A percentile compares a stretch with the other conserved stretches of the same genome.
Evolutionary conservation across 2,329 filamentous ascomycete species (phyloP).

Genomic region (Fulvia fulva): DNA sequence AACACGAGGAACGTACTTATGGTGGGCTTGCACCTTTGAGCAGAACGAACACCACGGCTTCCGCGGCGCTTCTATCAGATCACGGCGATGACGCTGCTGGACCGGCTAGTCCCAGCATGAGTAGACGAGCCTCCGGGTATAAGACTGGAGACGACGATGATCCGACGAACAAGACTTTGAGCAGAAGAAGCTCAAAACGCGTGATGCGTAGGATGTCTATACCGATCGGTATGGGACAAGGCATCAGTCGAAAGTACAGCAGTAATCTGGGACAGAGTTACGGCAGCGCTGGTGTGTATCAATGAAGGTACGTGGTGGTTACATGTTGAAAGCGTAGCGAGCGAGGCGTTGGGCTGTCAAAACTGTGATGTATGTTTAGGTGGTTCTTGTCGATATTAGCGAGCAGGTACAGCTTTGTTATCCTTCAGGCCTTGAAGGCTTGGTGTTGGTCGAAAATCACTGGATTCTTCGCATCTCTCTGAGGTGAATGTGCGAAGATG

Average conservation of each 20-base stretch:
- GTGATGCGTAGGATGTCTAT: constrained; percentile 40
- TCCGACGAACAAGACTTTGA: constrained; percentile 10
- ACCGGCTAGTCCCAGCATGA: constrained; percentile 6
- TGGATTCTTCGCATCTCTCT: too few relatives aligned
- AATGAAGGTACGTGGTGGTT: constrained; percentile 3
- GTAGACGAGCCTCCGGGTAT: constrained; percentile 15
- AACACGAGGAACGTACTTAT: constrained; percentile 31
- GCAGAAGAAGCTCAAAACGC: constrained; percentile 29
- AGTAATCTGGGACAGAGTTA: constrained; percentile 43
- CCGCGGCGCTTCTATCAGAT: constrained; percentile 22
- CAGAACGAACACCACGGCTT: constrained; percentile 30
- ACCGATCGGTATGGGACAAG: constrained; percentile 45
- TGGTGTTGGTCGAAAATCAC: too few relatives aligned
- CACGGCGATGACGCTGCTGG: constrained; percentile 20
- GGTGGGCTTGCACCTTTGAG: constrained; percentile 35
- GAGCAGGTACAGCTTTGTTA: too few relatives aligned
- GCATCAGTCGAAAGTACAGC: constrained; percentile 42
- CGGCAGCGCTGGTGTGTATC: constrained; percentile 26
- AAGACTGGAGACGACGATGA: constrained; percentile 7
- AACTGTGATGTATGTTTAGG: neutral
- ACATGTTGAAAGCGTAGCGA: neutral
- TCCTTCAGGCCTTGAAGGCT: too few relatives aligned
- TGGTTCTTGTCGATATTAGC: too few relatives aligned
- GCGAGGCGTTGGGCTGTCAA: neutral
- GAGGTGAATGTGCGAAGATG: too few relatives aligned